Base-by-base conservation (phyloP, 1,284 basidiomycete genomes). In the Tremellales sp. region DNA sequence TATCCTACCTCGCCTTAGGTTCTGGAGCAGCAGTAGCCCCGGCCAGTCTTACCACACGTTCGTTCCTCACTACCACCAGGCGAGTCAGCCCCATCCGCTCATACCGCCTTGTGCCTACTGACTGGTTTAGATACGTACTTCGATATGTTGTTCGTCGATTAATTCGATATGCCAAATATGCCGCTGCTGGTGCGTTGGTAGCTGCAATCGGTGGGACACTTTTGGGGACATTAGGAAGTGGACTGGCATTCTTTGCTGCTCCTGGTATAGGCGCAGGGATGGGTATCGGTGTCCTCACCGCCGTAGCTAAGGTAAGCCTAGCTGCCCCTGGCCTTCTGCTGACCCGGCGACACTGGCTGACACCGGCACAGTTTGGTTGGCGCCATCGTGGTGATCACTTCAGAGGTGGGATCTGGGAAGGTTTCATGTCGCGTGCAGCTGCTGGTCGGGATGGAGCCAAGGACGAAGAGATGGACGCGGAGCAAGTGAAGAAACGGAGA, bases 81-180 rank as follows among this genome's bases (percentile, higher is more conserved):
- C 68, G 45, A 35, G 67, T 57, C 24, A 41, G 15, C 10, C 39
- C 12, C 11, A 22, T 19, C 22, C 13, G 4, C 12, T 13, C 17
- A 7, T 13, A 22, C 23, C 39, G 29, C 15, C 25, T 27, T 3
- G 8, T 37, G 6, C 23, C 4, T 26, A 23, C 22, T 13, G 25
- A 15, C 15, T 26, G 19, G 22, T 21, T 11, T 43, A 72, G 75
- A 36, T 76, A 76, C 49, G 62, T 69, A 3, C 43, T 75, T 11
- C 59, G 62, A 17, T 76, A 75, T 49, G 54, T 67, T 5, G 60
- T 76, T 36, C 64, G 66, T 24, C 57, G 75, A 12, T 27, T 72
- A 17, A 35, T 76, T 0, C 60, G 75, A 22, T 74, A 75, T 48
- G 70, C 66, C 12, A 73, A 73, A 56, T 75, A 75, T 53, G 73